Conservation (phyloP, 495 filamentous ascomycete species). For the Penicillium canescens region DNA sequence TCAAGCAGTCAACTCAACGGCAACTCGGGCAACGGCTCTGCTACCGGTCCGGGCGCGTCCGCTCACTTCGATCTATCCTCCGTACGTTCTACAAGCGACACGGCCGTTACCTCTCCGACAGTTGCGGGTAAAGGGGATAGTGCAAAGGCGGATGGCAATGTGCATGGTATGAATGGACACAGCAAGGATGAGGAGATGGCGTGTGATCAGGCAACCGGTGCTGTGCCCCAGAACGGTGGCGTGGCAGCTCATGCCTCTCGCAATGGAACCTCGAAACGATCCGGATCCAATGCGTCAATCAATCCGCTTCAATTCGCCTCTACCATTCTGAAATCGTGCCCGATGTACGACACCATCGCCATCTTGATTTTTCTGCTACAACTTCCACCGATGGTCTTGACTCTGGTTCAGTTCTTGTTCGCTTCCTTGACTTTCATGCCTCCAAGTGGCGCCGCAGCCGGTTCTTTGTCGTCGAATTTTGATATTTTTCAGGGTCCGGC, state of each 20-base stretch:
- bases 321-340: conserved; percentile 88
- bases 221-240: conserved; percentile 36
- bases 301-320: conserved; percentile 71
- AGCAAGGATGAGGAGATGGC: conserved; percentile 43
- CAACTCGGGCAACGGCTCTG: conserved; percentile 50
- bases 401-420: conserved; percentile 90
- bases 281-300: conserved; percentile 56
- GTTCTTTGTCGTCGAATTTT: conserved; percentile 62
- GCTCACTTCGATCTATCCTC: conserved; percentile 47
- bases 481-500: conserved; percentile 74
- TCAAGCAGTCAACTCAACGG: conserved; percentile 63
- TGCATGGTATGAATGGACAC: conserved; percentile 40
- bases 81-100: conserved; percentile 42
- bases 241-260: conserved; percentile 33
- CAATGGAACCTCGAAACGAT: conserved; percentile 58
- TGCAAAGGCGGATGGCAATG: conserved; percentile 37
- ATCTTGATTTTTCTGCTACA: conserved; percentile 97
- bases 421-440: conserved; percentile 92
- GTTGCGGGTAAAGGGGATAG: conserved; percentile 37
- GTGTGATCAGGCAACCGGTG: conserved; percentile 37
- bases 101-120: conserved; percentile 37
- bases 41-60: conserved; percentile 37
- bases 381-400: conserved; percentile 87
- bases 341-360: conserved; percentile 92
- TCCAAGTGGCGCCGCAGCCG: conserved; percentile 53